Percentiles rank a stretch among this genome's conserved stretches.
These are phyloP conservation scores for Tolypocladium album DNA, from an alignment of 2,329 filamentous ascomycete genomes.

Conservation along the genomic window DNA sequence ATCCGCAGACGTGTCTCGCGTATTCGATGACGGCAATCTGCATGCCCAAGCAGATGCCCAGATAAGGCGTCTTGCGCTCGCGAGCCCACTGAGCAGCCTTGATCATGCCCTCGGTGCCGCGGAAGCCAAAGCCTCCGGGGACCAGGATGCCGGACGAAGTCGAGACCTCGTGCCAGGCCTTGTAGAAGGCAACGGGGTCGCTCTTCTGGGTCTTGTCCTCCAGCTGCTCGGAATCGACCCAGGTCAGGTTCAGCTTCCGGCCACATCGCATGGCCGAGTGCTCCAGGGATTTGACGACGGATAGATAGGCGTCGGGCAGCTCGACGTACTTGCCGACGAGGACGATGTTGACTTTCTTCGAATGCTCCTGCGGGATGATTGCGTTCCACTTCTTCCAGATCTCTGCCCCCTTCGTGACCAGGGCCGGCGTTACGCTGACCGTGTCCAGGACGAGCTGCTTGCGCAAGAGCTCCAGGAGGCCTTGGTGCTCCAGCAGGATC, in stretches of 20 bases:
- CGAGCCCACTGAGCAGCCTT: conserved; percentile 78
- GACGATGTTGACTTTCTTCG: conserved; percentile 64
- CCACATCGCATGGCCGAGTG: conserved; percentile 82
- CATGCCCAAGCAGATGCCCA: conserved; percentile 88
- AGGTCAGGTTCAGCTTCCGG: conserved; percentile 68
- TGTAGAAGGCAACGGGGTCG: conserved; percentile 62
- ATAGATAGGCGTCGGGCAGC: conserved; percentile 78
- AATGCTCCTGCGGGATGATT: conserved; percentile 53
- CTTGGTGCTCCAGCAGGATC: conserved; percentile 77
- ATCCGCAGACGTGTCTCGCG: conserved; percentile 63
- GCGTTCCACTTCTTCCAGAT: conserved; percentile 73
- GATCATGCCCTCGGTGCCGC: conserved; percentile 88
- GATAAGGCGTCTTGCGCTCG: conserved; percentile 67
- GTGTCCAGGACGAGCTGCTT: conserved; percentile 54
- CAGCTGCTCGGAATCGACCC: conserved; percentile 77
- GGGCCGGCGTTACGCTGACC: conserved; percentile 37
- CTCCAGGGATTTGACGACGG: conserved; percentile 76
- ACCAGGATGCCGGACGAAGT: conserved; percentile 28
- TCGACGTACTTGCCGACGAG: conserved; percentile 88
- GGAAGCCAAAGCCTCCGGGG: conserved; percentile 68
- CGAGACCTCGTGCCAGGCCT: background rate
- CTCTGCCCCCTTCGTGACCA: conserved; percentile 51
- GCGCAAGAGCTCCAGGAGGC: conserved; percentile 57
- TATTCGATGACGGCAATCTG: conserved; percentile 88
- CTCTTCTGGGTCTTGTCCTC: conserved; percentile 52